Evolutionary conservation across 352 stramenopile genomes (phyloP).

Genomic region (Pythium scleroteichum): DNA sequence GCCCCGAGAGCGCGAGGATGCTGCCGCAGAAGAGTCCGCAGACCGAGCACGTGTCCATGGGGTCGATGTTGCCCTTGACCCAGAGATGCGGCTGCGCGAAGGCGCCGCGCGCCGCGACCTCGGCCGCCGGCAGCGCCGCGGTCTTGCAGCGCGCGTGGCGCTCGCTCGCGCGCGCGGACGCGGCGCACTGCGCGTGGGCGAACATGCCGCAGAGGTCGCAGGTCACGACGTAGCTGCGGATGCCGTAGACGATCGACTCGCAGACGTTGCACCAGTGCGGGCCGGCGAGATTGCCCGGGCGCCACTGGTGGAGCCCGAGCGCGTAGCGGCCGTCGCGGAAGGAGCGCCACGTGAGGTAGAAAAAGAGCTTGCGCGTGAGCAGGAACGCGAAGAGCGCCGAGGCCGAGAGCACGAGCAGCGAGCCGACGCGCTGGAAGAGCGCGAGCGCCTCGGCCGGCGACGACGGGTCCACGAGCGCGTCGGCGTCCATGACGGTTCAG

Average conservation of each 20-base stretch:
- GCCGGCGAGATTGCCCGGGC: constrained; percentile 67
- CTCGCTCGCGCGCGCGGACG: constrained; percentile 49
- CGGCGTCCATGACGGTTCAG: constrained; percentile 22
- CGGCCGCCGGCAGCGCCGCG: constrained; percentile 18
- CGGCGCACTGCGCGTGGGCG: constrained; percentile 73
- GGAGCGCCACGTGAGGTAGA: constrained; percentile 81
- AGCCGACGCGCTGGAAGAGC: constrained; percentile 62
- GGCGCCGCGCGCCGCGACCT: neutral
- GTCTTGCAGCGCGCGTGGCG: constrained; percentile 22
- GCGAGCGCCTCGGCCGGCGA: constrained; percentile 48
- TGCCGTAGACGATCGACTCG: constrained; percentile 77
- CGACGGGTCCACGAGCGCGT: constrained; percentile 47
- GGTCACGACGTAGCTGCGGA: constrained; percentile 84
- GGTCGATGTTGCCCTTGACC: constrained; percentile 85
- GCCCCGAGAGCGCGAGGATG: constrained; percentile 75
- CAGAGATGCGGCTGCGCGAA: constrained; percentile 56
- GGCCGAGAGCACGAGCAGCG: constrained; percentile 49
- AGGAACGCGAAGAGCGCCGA: constrained; percentile 55
- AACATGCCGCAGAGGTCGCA: constrained; percentile 87
- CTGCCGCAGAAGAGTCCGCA: constrained; percentile 81
- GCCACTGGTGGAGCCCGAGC: constrained; percentile 74
- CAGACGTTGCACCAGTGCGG: constrained; percentile 85
- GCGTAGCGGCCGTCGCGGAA: constrained; percentile 78
- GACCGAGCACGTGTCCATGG: constrained; percentile 76
- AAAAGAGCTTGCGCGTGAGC: constrained; percentile 66